Base-by-base conservation (phyloP, 352 stramenopile species). In the Globisporangium splendens region DNA sequence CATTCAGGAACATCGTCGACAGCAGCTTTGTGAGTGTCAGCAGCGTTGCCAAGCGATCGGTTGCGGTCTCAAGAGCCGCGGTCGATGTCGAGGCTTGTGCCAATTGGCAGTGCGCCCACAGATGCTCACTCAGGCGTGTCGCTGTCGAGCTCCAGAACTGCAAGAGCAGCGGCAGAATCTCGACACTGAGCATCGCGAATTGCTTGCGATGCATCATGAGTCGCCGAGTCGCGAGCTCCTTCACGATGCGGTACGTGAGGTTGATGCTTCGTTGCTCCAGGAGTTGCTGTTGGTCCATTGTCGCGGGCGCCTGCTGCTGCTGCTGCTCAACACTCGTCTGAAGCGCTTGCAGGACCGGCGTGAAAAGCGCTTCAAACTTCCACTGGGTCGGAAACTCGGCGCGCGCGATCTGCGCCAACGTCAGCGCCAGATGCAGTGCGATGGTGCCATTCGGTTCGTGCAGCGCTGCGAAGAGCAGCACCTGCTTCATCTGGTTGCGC, bases 141-240 rank as follows among this genome's bases (percentile, higher is more conserved):
- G 72, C 67, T 7, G 58, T 56, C 1, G 44, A 48, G n/a, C 65
- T 69, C 84, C 84, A 93, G 59, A 83, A 80, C 62, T 81, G 78
- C 18, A 86, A 59, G 46, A 88, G 33, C 7, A 86, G 47, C 13
- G 82, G 77, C 28, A 92, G 59, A 8, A 92, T 43, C 50, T 90
- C 73, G 13, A 91, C 75, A 46, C 74, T 86, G 22, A 96, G 68
- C 48, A 77, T 57, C 1, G 81, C 77, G 49, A 93, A 94, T 56
- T 91, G 77, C 59, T 91, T 93, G 56, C 85, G 84, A 50, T 96
- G 83, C 42, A 80, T 55, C 77, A 93, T 79, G 42, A 96, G 77
- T n/a, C 86, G 69, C 13, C 82, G 71, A 4, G 83, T 77, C 39
- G 85, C 72, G 35, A 96, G 69, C 52, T 94, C 84, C 65, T 96